Percentiles rank a stretch among this genome's conserved stretches.
These are phyloP conservation scores for Spongiforma sp. DNA, from an alignment of 1,284 basidiomycete species.

Conservation along the genomic window DNA sequence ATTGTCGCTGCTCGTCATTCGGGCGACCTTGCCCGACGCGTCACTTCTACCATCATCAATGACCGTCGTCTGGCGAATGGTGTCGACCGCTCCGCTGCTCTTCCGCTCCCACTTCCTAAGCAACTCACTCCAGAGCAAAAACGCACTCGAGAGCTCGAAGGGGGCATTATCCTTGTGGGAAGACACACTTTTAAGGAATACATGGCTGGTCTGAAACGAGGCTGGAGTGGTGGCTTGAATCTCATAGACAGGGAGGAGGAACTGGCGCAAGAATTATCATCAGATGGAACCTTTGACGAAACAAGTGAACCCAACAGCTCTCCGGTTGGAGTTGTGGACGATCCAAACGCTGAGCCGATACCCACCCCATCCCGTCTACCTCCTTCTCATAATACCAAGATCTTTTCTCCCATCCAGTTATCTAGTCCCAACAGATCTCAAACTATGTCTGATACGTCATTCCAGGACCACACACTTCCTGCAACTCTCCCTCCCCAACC, in stretches of 20 bases:
- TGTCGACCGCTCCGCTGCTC: constrained; percentile 57
- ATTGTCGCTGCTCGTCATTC: constrained; percentile 83
- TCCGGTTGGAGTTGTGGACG: constrained; percentile 35
- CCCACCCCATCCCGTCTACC: constrained; percentile 47
- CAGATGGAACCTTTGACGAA: constrained; percentile 84
- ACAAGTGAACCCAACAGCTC: constrained; percentile 39
- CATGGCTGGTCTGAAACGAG: constrained; percentile 83
- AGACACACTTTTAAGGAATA: constrained; percentile 95
- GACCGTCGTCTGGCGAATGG: constrained; percentile 67
- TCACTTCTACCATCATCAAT: constrained; percentile 75
- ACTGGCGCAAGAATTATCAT: constrained; percentile 70
- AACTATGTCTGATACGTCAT: constrained; percentile 8
- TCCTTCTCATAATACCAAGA: constrained; percentile 41
- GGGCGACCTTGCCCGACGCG: constrained; percentile 80
- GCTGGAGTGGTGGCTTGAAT: constrained; percentile 82
- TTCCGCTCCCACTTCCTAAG: constrained; percentile 58
- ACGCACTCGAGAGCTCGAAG: constrained; percentile 71
- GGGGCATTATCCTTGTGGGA: constrained; percentile 89
- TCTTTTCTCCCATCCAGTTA: constrained; percentile 49
- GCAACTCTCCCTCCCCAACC: constrained; percentile 75
- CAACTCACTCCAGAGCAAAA: constrained; percentile 61
- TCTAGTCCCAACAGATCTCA: constrained; percentile 30
- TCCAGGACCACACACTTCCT: constrained; percentile 51
- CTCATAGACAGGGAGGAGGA: constrained; percentile 79
- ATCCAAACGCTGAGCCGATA: constrained; percentile 41